Percentiles rank a stretch among this genome's conserved stretches.
Conservation (phyloP, 2,329 filamentous ascomycete genomes). For the Karstenula rhodostoma region DNA sequence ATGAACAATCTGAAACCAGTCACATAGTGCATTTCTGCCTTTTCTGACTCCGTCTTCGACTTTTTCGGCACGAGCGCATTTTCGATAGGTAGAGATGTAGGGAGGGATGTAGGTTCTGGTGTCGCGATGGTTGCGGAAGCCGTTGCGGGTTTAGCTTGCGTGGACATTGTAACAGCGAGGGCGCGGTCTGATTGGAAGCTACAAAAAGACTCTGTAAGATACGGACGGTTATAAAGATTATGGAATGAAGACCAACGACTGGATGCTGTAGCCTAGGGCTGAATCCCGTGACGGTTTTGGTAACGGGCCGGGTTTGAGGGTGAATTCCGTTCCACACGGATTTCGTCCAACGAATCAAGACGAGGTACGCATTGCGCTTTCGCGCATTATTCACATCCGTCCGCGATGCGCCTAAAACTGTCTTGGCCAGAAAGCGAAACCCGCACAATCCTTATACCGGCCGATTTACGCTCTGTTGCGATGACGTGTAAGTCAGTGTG, state of each 20-base stretch:
- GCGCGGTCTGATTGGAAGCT: neutral
- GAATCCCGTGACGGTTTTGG: neutral
- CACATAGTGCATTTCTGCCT: constrained; percentile 16
- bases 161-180: neutral
- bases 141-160: neutral
- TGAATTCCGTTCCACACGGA: neutral
- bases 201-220: neutral
- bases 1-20: constrained; percentile 18
- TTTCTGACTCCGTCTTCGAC: constrained; percentile 1
- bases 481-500: neutral
- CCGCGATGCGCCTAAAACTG: neutral
- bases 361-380: neutral
- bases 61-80: neutral
- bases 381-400: neutral
- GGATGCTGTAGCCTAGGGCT: neutral
- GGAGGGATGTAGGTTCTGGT: neutral
- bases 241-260: neutral
- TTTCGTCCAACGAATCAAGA: neutral
- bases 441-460: neutral
- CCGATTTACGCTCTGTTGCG: constrained; percentile 24
- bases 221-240: neutral
- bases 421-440: neutral
- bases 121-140: neutral
- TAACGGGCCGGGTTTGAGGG: neutral
- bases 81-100: neutral